Evolutionary conservation across 352 stramenopile genomes (phyloP), one percentile per base, ranked within the genome.

Genomic region (Globisporangium canariense): DNA sequence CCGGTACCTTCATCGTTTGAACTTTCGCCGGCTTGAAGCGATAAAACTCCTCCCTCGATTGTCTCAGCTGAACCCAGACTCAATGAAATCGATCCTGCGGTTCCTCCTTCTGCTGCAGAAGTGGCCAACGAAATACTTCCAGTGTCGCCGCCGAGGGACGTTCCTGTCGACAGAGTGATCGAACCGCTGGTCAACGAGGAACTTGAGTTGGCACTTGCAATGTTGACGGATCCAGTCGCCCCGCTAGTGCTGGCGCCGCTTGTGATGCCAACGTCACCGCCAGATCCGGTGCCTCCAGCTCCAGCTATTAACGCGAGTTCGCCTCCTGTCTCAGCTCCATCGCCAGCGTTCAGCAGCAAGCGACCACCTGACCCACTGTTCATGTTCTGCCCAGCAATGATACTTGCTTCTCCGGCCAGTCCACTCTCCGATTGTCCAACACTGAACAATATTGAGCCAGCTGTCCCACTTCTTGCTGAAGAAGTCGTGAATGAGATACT

Each of bases 51-150:
- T 0, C 75, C 75, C 16, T 45, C 50, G 9, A 63, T 36, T 9
- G 62, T 68, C 25, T 75, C 55, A 3, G 64, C 65, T 47, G 65
- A 56, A 22, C 75, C 75, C 34, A 80, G 61, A 28, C 60, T 68
- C 0, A 80, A 36, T 13, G 57, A 68, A n/a, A 83, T 70, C 14
- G 58, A 58, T 7, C 75, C 75, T 22, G 70, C 71, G 40, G 70
- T 58, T 9, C 75, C 75, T 47, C 64, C 68, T 53, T 70, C 38
- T 6, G 70, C 72, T 20, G 47, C 41, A 4, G 70, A 73, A 8
- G 75, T 79, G 20, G 52, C 25, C 11, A 82, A 10, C 4, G 62
- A 66, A 41, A 82, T 72, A 53, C 41, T 73, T 50, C 75, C 75
- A 18, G 71, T 77, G 30, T 71, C 60, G 1, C 68, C 71, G 3